A percentile compares a stretch with the other conserved stretches of the same genome.
Conservation (phyloP, 108 stramenopile species). For the Conticribra guillardii region DNA sequence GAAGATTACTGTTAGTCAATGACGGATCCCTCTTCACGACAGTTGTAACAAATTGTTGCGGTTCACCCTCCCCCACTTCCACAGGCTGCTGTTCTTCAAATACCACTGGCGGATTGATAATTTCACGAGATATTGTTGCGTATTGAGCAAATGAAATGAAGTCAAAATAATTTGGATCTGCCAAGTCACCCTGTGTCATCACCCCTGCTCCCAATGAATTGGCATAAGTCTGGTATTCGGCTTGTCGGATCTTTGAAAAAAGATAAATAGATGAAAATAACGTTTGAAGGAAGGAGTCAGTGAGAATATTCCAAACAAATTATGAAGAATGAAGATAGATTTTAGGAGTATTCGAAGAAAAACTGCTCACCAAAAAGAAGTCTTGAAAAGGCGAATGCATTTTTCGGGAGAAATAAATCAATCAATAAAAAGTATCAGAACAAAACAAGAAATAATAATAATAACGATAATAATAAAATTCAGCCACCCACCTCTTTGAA, state of each 20-base stretch:
- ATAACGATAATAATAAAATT: background rate
- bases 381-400: no score
- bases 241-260: slow-evolving; percentile 76
- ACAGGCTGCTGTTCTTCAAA: slow-evolving; percentile 84
- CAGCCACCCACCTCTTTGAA: slow-evolving; percentile 65
- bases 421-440: background rate
- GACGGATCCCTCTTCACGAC: slow-evolving; percentile 72
- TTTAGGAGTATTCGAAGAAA: no score
- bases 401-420: no score
- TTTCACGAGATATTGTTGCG: slow-evolving; percentile 70
- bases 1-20: slow-evolving; percentile 54
- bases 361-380: no score
- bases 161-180: slow-evolving; percentile 91
- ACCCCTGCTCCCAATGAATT: slow-evolving; percentile 62
- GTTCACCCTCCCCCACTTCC: slow-evolving; percentile 52
- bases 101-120: slow-evolving; percentile 61
- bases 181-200: slow-evolving; percentile 80
- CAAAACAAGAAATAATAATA: background rate
- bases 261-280: background rate
- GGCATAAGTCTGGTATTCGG: slow-evolving; percentile 75
- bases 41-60: slow-evolving; percentile 61
- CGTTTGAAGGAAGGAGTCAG: background rate
- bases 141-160: slow-evolving; percentile 91
- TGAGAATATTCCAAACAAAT: background rate
- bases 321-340: background rate